phyloP scores from a whole-genome alignment of 805 yeast species.

The Myxozyma udenii region DNA sequence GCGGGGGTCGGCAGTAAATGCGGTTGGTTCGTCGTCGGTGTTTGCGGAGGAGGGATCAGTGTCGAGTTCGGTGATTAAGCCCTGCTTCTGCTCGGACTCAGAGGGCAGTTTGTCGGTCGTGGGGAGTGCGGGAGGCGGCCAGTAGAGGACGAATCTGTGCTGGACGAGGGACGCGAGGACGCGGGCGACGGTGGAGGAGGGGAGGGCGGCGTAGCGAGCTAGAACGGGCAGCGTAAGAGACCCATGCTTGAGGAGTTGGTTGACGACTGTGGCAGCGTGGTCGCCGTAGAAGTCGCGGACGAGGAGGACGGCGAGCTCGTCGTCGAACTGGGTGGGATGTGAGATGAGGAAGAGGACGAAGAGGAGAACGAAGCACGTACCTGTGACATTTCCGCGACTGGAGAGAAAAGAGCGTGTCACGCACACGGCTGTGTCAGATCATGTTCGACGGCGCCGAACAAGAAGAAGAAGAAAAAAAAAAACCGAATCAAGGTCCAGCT shows the following conservation, averaged over 20 bases:
- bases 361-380: constrained; percentile 1
- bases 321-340: constrained; percentile 13
- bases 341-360: neutral
- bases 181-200: constrained; percentile 53
- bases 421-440: too few relatives aligned
- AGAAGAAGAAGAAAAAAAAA: too few relatives aligned
- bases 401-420: too few relatives aligned
- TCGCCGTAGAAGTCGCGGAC: constrained; percentile 56
- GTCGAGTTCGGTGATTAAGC: constrained; percentile 13
- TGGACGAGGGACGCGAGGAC: constrained; percentile 76
- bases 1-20: constrained; percentile 47
- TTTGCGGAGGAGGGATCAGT: constrained; percentile 4
- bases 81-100: neutral
- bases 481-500: too few relatives aligned
- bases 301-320: constrained; percentile 27
- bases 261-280: constrained; percentile 60
- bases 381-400: constrained; percentile 22
- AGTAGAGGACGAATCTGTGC: constrained; percentile 66
- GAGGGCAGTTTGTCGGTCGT: neutral
- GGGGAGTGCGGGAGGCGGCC: constrained; percentile 39
- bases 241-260: constrained; percentile 64
- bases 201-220: constrained; percentile 46
- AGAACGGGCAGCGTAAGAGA: constrained; percentile 59
- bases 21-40: neutral
- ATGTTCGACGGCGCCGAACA: neutral